Evolutionary conservation across 306 rosid species (phyloP).

Genomic region (Inga leiocalycina): DNA sequence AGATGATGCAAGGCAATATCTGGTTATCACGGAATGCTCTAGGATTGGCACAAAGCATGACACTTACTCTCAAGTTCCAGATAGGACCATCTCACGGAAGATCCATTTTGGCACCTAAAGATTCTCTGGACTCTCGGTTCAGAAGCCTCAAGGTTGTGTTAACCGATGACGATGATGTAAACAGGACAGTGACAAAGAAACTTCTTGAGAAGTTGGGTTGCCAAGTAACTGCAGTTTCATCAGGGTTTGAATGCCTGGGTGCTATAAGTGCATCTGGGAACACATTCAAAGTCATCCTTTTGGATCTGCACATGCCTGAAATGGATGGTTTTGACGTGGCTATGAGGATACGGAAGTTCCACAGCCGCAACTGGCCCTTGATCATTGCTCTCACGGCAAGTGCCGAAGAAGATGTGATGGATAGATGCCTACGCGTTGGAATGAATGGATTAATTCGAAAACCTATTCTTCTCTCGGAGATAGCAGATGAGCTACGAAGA

Average conservation of each 20-base stretch:
- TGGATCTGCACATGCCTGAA: slow-evolving; percentile 89
- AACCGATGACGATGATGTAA: slow-evolving; percentile 69
- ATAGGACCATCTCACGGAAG: slow-evolving; percentile 47
- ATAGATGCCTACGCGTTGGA: slow-evolving; percentile 70
- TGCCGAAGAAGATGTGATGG: slow-evolving; percentile 68
- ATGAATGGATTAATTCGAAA: slow-evolving; percentile 78
- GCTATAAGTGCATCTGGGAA: slow-evolving; percentile 47
- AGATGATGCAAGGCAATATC: slow-evolving; percentile 91
- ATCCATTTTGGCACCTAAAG: slow-evolving; percentile 37
- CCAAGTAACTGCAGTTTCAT: slow-evolving; percentile 67
- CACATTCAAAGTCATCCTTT: slow-evolving; percentile 50
- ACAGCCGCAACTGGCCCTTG: slow-evolving; percentile 64
- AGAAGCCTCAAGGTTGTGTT: slow-evolving; percentile 65
- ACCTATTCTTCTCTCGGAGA: slow-evolving; percentile 65
- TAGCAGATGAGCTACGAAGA: slow-evolving; percentile 65
- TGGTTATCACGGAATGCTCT: slow-evolving; percentile 55
- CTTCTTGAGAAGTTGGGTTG: slow-evolving; percentile 87
- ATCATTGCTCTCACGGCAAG: slow-evolving; percentile 70
- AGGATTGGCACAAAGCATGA: slow-evolving; percentile 67
- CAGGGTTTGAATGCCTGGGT: slow-evolving; percentile 71
- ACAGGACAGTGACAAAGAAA: slow-evolving; percentile 74
- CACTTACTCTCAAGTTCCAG: slow-evolving; percentile 72
- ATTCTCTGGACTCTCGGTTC: slow-evolving; percentile 46
- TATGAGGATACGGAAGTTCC: slow-evolving; percentile 58
- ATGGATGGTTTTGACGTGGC: slow-evolving; percentile 85